Conservation (phyloP, 768 basidiomycete genomes). For the Boletus coccyginus region DNA sequence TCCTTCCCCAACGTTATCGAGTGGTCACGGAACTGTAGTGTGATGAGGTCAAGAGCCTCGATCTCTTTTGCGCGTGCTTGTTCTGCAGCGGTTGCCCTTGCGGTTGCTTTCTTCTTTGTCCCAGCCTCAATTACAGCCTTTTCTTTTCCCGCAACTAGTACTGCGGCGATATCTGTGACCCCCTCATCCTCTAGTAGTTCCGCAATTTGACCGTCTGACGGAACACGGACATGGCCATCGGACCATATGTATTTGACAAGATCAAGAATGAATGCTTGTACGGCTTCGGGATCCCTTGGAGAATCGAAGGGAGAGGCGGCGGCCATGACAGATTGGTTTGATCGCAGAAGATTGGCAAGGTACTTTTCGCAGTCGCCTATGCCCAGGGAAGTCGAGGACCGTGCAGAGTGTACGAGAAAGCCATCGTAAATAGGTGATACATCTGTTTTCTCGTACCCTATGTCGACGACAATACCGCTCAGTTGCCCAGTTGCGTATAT, state of each 20-base stretch:
- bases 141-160: constrained; percentile 88
- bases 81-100: constrained; percentile 73
- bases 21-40: constrained; percentile 67
- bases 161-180: constrained; percentile 85
- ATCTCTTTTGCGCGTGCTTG: constrained; percentile 80
- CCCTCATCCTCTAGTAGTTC: constrained; percentile 73
- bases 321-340: constrained; percentile 62
- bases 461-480: constrained; percentile 77
- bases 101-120: constrained; percentile 72
- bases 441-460: constrained; percentile 73
- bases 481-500: constrained; percentile 74
- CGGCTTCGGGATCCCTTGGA: constrained; percentile 43
- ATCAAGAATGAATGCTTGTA: constrained; percentile 54
- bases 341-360: constrained; percentile 68
- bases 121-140: constrained; percentile 84
- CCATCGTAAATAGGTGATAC: constrained; percentile 78
- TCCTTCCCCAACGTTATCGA: constrained; percentile 81
- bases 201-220: constrained; percentile 70
- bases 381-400: constrained; percentile 61
- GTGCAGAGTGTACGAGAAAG: constrained; percentile 52
- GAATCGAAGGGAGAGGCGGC: constrained; percentile 53
- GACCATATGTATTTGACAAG: constrained; percentile 63
- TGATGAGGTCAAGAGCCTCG: constrained; percentile 79
- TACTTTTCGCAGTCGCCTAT: constrained; percentile 70
- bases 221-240: constrained; percentile 68